Percentiles rank a stretch among this genome's conserved stretches.
phyloP scores from a whole-genome alignment of 139 green algal genomes.

The Chlamydomonas urium region DNA sequence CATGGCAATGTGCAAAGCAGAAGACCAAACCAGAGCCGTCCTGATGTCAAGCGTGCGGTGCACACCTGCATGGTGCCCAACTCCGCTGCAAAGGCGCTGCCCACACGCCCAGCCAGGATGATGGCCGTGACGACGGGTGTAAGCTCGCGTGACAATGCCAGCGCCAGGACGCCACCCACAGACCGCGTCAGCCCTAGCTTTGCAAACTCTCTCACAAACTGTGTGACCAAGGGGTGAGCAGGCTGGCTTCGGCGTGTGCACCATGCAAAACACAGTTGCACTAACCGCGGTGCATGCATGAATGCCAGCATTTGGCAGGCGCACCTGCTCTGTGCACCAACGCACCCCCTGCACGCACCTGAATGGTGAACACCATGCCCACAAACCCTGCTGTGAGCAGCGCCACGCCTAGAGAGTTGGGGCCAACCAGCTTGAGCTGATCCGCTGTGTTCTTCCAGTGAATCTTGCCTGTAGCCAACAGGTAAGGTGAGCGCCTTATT shows the following conservation, averaged over 20 bases:
- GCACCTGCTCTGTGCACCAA: too few species aligned
- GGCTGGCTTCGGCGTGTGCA: too few species aligned
- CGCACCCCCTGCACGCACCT: slow-evolving; percentile 48
- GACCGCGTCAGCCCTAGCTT: slow-evolving; percentile 90
- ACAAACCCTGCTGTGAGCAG: slow-evolving; percentile 95
- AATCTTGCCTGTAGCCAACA: slow-evolving; percentile 64
- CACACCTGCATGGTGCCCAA: slow-evolving; percentile 95
- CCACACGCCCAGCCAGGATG: slow-evolving; percentile 94
- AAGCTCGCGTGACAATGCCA: slow-evolving; percentile 92
- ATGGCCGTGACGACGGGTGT: slow-evolving; percentile 97
- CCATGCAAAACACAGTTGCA: too few species aligned
- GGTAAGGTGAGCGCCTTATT: neutral
- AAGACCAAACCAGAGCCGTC: too few species aligned
- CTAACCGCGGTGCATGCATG: too few species aligned
- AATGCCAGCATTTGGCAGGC: neutral
- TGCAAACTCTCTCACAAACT: slow-evolving; percentile 94
- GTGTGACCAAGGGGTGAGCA: too few species aligned
- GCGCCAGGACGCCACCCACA: slow-evolving; percentile 92
- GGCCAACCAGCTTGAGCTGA: slow-evolving; percentile 92
- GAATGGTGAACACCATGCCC: slow-evolving; percentile 99
- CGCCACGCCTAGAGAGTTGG: slow-evolving; percentile 85
- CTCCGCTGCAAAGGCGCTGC: slow-evolving; percentile 95
- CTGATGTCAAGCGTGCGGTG: too few species aligned
- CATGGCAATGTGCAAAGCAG: too few species aligned
- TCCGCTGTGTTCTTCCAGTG: slow-evolving; percentile 85